These are phyloP conservation scores for Penicillium manginii DNA, from an alignment of 495 filamentous ascomycete species.

Conservation along the genomic window DNA sequence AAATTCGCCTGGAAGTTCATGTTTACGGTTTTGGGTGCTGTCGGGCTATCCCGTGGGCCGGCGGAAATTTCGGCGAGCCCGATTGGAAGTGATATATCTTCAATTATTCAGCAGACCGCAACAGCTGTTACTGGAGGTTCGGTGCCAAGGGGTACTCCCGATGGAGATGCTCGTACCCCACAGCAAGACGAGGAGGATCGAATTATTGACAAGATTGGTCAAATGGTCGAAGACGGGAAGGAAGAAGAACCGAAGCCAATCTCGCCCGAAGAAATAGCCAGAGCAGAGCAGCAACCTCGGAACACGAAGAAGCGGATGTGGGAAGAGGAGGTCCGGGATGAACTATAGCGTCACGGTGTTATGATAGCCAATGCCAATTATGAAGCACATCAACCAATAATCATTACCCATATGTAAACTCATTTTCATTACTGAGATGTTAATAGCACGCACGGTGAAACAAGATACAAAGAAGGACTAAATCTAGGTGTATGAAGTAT, in stretches of 20 bases:
- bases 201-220: conserved; percentile 56
- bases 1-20: conserved; percentile 59
- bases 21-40: conserved; percentile 45
- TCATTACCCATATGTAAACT: too few species aligned
- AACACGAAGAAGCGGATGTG: conserved; percentile 89
- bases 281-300: conserved; percentile 51
- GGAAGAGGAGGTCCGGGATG: conserved; percentile 62
- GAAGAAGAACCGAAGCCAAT: conserved; percentile 36
- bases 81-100: conserved; percentile 17
- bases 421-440: too few species aligned
- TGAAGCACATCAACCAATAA: too few species aligned
- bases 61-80: conserved; percentile 29
- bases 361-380: conserved; percentile 3
- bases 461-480: too few species aligned
- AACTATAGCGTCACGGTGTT: conserved; percentile 52
- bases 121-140: conserved; percentile 21
- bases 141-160: conserved; percentile 17
- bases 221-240: conserved; percentile 58
- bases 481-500: conserved; percentile 12
- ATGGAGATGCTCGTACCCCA: conserved; percentile 32
- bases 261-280: conserved; percentile 43
- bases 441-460: neutral
- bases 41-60: conserved; percentile 38
- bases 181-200: conserved; percentile 36
- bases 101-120: conserved; percentile 20